phyloP scores from a whole-genome alignment of 1,284 basidiomycete genomes.

The Chiua sp. region DNA sequence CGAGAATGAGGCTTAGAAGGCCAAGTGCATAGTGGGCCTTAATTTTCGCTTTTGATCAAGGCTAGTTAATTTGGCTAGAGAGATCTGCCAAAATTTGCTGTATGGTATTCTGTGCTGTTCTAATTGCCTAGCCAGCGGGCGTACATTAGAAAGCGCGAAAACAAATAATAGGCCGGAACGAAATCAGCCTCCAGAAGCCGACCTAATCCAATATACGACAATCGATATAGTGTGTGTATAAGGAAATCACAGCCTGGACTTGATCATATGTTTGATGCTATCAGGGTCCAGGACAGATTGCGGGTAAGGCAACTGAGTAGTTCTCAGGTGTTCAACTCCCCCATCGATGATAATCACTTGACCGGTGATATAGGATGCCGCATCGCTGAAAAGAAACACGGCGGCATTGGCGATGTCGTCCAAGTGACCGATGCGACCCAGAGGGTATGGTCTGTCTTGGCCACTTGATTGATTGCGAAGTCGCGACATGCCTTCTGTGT shows the following conservation, averaged over 20 bases:
- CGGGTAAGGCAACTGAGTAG: conserved; percentile 65
- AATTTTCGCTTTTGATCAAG: too few relatives aligned
- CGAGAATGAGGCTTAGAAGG: too few relatives aligned
- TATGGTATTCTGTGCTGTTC: too few relatives aligned
- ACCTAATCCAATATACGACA: too few relatives aligned
- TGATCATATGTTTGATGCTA: conserved; percentile 44
- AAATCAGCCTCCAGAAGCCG: too few relatives aligned
- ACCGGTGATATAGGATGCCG: conserved; percentile 84
- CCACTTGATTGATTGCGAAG: conserved; percentile 50
- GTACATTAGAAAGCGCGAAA: not conserved
- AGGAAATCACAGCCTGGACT: conserved; percentile 47
- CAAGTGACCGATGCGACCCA: conserved; percentile 70
- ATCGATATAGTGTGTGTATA: too few relatives aligned
- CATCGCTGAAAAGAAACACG: conserved; percentile 90
- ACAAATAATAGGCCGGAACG: too few relatives aligned
- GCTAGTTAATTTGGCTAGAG: too few relatives aligned
- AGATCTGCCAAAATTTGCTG: too few relatives aligned
- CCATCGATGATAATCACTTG: conserved; percentile 75
- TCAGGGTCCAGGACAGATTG: conserved; percentile 66
- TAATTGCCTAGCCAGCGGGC: too few relatives aligned
- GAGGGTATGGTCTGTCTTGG: conserved; percentile 45
- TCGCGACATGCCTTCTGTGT: conserved; percentile 83
- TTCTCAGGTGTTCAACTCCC: conserved; percentile 60
- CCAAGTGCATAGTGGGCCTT: too few relatives aligned
- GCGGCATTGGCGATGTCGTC: conserved; percentile 83